Evolutionary conservation across 2,329 filamentous ascomycete genomes (phyloP).

Genomic region (Nothophoma quercina): DNA sequence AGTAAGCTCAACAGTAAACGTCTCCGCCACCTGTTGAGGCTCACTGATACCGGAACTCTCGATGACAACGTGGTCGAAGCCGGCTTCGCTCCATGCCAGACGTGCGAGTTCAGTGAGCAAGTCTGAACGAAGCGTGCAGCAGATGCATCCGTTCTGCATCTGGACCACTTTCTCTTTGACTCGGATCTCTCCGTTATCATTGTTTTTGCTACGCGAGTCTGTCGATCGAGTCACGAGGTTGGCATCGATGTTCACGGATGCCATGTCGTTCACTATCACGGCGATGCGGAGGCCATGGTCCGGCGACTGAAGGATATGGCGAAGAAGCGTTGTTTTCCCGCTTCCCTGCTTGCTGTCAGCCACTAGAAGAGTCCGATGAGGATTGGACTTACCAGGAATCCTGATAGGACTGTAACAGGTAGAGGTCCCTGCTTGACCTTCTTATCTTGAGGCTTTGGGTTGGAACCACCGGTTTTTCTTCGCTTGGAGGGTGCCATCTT

Average conservation of each 20-base stretch:
- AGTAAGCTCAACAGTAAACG: constrained; percentile 65
- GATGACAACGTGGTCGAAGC: constrained; percentile 75
- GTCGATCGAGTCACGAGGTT: constrained; percentile 61
- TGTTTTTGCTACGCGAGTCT: constrained; percentile 43
- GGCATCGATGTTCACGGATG: constrained; percentile 68
- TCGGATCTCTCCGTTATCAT: constrained; percentile 53
- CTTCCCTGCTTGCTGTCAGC: constrained; percentile 61
- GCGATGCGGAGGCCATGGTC: constrained; percentile 74
- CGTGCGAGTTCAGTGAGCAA: constrained; percentile 73
- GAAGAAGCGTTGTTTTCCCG: constrained; percentile 74
- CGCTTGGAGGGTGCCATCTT: constrained; percentile 32
- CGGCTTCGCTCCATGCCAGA: constrained; percentile 64
- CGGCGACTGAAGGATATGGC: constrained; percentile 69
- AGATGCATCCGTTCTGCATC: constrained; percentile 76
- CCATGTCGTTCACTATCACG: constrained; percentile 77
- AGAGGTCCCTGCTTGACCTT: constrained; percentile 47
- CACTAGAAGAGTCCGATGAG: not conserved
- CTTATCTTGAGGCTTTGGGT: constrained; percentile 17
- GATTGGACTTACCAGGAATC: constrained; percentile 60
- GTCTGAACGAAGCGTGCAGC: constrained; percentile 76
- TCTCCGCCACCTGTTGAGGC: constrained; percentile 77
- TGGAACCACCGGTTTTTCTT: constrained; percentile 23
- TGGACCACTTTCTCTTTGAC: constrained; percentile 71
- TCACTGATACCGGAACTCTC: constrained; percentile 77
- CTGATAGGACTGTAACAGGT: constrained; percentile 68